Evolutionary conservation across 202 grass and related monocot genomes (phyloP).

Genomic region (Setaria italica): DNA sequence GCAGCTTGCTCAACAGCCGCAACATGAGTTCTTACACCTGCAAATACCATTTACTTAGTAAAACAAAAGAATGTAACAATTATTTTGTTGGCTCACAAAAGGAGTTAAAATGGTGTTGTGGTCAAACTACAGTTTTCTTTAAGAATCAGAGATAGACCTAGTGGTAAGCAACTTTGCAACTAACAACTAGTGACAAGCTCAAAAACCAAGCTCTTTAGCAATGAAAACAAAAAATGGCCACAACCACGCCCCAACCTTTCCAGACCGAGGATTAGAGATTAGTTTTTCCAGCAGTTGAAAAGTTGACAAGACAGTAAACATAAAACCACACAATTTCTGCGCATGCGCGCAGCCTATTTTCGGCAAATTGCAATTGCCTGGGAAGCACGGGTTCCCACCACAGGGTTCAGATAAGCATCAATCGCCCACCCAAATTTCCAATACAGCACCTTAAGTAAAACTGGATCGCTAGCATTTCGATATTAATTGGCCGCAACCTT

Average conservation of each 20-base stretch:
- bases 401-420: background rate
- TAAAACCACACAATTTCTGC: background rate
- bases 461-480: background rate
- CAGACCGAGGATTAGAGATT: background rate
- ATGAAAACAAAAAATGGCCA: background rate
- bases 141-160: background rate
- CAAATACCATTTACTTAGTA: background rate
- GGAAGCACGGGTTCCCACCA: background rate
- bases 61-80: background rate
- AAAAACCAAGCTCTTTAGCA: background rate
- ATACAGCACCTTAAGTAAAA: background rate
- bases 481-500: background rate
- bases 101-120: background rate
- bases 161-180: background rate
- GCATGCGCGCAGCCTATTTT: background rate
- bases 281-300: background rate
- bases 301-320: background rate
- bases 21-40: conserved; percentile 64
- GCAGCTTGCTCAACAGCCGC: conserved; percentile 48
- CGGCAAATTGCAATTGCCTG: background rate
- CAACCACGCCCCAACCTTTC: background rate
- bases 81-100: background rate
- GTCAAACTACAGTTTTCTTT: background rate
- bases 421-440: background rate
- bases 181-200: background rate